Evolutionary conservation across 768 basidiomycete species (phyloP).

Genomic region (Leccinum boreale): DNA sequence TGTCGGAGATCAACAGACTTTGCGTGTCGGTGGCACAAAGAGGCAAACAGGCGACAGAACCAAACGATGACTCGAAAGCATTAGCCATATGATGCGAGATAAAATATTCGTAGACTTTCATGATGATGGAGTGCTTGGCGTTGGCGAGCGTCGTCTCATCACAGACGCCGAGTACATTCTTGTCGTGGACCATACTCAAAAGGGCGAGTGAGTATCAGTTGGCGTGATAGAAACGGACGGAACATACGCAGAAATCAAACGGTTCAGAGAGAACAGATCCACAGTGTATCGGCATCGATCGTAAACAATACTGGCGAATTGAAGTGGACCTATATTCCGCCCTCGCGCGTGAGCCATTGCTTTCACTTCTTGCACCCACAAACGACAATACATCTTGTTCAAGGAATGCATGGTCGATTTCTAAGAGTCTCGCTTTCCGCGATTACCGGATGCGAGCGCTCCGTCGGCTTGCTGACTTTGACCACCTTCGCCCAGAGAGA

Average conservation of each 20-base stretch:
- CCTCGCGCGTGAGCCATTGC: not conserved
- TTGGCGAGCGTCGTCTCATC: conserved; percentile 94
- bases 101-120: conserved; percentile 99
- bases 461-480: conserved; percentile 94
- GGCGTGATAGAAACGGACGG: not conserved
- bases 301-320: conserved; percentile 88
- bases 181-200: conserved; percentile 92
- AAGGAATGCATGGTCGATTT: conserved; percentile 96
- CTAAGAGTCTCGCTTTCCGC: conserved; percentile 98
- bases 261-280: conserved; percentile 81
- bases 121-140: conserved; percentile 94
- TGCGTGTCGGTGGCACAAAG: conserved; percentile 91
- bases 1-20: conserved; percentile 92
- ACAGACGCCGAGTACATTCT: conserved; percentile 88
- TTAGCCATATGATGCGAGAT: conserved; percentile 99
- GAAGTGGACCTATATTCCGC: conserved; percentile 76
- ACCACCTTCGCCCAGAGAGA: conserved; percentile 89
- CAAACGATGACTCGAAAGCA: conserved; percentile 94
- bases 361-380: not conserved
- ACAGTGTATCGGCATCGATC: conserved; percentile 96
- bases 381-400: conserved; percentile 67
- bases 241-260: conserved; percentile 82
- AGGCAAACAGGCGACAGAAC: conserved; percentile 97
- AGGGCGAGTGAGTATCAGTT: not conserved
- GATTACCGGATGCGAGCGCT: conserved; percentile 89